These are phyloP conservation scores for Phialocephala sp. DNA, from an alignment of 2,329 filamentous ascomycete species.

Conservation along the genomic window DNA sequence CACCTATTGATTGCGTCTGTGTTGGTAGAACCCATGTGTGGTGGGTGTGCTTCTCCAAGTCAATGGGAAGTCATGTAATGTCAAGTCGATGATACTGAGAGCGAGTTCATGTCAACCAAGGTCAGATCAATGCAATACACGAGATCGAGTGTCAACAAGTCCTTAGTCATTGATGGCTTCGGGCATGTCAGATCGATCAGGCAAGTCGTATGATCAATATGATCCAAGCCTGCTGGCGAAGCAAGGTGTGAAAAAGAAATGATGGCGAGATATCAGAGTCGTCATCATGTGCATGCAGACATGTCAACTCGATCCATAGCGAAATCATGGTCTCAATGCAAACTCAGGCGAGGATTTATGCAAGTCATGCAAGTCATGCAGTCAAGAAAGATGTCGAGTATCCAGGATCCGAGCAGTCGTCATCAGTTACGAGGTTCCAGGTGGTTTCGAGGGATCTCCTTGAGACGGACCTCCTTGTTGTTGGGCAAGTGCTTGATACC, in stretches of 20 bases:
- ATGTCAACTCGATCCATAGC: conserved; percentile 41
- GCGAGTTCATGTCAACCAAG: conserved; percentile 37
- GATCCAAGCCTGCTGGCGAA: background rate
- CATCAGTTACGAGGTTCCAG: conserved; percentile 45
- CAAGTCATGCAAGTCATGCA: conserved; percentile 43
- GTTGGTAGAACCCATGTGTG: conserved; percentile 1
- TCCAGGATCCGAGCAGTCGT: conserved; percentile 34
- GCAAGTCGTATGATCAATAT: conserved; percentile 2
- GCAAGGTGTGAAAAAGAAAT: conserved; percentile 33
- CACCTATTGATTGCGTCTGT: conserved; percentile 11
- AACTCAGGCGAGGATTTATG: conserved; percentile 37
- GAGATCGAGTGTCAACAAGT: conserved; percentile 24
- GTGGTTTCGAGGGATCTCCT: conserved; percentile 47
- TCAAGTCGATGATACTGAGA: conserved; percentile 29
- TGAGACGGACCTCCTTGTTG: conserved; percentile 51
- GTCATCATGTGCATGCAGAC: conserved; percentile 42
- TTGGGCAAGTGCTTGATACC: conserved; percentile 74
- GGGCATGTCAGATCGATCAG: conserved; percentile 27
- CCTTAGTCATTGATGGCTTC: background rate
- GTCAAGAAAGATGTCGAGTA: conserved; percentile 39
- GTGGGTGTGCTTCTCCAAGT: conserved; percentile 10
- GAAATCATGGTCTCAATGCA: conserved; percentile 44
- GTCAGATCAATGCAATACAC: conserved; percentile 37
- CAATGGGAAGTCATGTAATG: conserved; percentile 32
- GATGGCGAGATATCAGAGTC: conserved; percentile 30